Conservation (phyloP, 2,329 filamentous ascomycete species). For the Alternaria postmessia region DNA sequence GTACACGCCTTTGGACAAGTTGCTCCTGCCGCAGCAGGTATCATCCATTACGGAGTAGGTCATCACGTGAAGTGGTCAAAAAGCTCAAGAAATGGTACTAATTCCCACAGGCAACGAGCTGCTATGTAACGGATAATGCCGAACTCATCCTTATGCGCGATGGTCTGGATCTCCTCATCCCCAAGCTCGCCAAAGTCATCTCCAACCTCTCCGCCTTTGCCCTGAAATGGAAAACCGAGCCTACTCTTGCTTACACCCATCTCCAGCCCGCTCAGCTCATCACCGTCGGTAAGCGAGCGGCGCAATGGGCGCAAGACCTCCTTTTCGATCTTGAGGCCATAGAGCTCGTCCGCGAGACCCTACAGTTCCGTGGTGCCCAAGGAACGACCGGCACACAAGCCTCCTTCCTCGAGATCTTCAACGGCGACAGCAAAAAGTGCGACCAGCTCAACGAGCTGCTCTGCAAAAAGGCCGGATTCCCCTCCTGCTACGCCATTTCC, state of each 20-base stretch:
- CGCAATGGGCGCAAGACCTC: constrained; percentile 79
- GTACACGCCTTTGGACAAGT: constrained; percentile 78
- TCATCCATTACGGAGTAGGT: constrained; percentile 76
- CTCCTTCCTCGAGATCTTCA: constrained; percentile 75
- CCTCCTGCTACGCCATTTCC: constrained; percentile 68
- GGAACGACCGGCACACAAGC: constrained; percentile 63
- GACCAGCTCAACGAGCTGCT: constrained; percentile 70
- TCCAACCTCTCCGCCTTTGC: constrained; percentile 77
- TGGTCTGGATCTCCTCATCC: constrained; percentile 76
- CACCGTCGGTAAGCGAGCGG: constrained; percentile 72
- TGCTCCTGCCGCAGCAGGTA: constrained; percentile 79
- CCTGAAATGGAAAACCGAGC: constrained; percentile 73
- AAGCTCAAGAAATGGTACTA: constrained; percentile 56
- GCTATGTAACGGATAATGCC: constrained; percentile 40
- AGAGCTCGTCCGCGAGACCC: constrained; percentile 71
- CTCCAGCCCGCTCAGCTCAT: constrained; percentile 70
- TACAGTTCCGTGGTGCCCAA: constrained; percentile 74
- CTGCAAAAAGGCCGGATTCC: constrained; percentile 71
- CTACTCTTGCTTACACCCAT: constrained; percentile 81
- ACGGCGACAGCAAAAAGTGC: constrained; percentile 66
- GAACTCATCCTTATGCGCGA: constrained; percentile 73
- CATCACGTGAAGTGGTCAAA: neutral
- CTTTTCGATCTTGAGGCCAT: constrained; percentile 78
- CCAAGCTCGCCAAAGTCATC: constrained; percentile 81
- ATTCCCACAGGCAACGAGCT: constrained; percentile 60